Percentiles rank a stretch among this genome's conserved stretches.
Evolutionary conservation across 73 alveolate genomes (phyloP).

Genomic region (Tetrahymena malaccensis): DNA sequence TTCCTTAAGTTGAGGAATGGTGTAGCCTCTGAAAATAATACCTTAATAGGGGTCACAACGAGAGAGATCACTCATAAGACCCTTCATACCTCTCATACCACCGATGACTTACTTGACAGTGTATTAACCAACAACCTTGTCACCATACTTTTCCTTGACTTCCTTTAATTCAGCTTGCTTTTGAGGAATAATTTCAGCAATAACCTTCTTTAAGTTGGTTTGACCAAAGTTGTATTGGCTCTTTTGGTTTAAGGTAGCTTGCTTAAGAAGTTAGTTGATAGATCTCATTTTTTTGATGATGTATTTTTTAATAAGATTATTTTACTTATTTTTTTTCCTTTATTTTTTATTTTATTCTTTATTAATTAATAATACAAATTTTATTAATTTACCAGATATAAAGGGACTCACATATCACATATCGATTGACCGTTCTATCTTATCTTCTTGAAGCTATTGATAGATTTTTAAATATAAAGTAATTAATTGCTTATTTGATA

Average conservation of each 20-base stretch:
- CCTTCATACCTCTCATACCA: constrained; percentile 88
- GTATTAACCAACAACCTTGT: constrained; percentile 14
- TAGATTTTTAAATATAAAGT: background rate
- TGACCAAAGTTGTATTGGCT: background rate
- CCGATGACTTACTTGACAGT: constrained; percentile 75
- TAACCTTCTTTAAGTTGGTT: background rate
- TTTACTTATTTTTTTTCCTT: background rate
- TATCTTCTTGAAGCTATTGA: background rate
- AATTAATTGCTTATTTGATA: background rate
- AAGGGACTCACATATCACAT: background rate
- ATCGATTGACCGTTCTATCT: background rate
- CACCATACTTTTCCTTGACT: constrained; percentile 30
- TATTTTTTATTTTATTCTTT: background rate
- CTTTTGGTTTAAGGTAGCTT: background rate
- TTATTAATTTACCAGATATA: background rate
- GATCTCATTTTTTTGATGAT: background rate
- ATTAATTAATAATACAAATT: background rate
- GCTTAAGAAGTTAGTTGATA: background rate
- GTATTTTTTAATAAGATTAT: background rate
- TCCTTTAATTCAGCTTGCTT: constrained; percentile 15
- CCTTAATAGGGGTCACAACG: constrained; percentile 74
- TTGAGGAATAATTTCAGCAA: constrained; percentile 15
- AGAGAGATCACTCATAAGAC: constrained; percentile 73
- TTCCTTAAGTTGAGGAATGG: constrained; percentile 56
- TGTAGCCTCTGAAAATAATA: constrained; percentile 69